Base-by-base conservation (phyloP, 208 protist genomes). In the Leishmania amazonensis region DNA sequence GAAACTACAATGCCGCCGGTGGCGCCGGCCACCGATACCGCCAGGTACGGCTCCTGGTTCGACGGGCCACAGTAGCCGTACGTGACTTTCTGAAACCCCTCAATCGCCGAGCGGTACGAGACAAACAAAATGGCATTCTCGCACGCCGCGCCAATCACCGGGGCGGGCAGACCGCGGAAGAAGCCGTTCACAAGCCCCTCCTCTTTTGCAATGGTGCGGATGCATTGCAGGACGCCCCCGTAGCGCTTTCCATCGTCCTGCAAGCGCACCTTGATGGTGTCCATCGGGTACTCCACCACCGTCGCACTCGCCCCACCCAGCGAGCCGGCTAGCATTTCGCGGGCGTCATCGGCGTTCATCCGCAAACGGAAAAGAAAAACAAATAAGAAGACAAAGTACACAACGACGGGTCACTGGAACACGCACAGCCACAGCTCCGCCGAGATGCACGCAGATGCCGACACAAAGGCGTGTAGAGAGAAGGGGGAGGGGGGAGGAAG, bases 201-300 rank as follows among this genome's bases (percentile, higher is more conserved):
- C 35, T 95, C 84, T 54, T 88, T 90, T 21, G 88, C 86, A 62
- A 98, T 97, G 2, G 84, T 86, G 35, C 75, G 77, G 58, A 98
- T 88, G 80, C 95, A 98, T 8, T 86, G 83, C 67, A 89, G 72
- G 15, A 91, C 88, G 70, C 91, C 81, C n/a, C 83, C 80, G 78
- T 96, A 94, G 42, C 87, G 88, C 58, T 87, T 92, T 35, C 90
- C 87, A 75, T 93, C 94, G 65, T 96, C 92, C 64, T 98, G 96
- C 49, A 98, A 88, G 21, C 96, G 92, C 35, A 98, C 96, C 81
- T 98, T 98, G 54, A 98, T 94, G 19, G 96, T 98, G 83, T 98
- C 96, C 84, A 98, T 90, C 4, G 96, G 96, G 85, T 98, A 98
- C 80, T 98, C 94, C 72, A 98, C 93, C 28, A 95, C 86, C 2